These are phyloP conservation scores for Iris macrosiphon DNA, from an alignment of 106 monocot species.

Conservation along the genomic window DNA sequence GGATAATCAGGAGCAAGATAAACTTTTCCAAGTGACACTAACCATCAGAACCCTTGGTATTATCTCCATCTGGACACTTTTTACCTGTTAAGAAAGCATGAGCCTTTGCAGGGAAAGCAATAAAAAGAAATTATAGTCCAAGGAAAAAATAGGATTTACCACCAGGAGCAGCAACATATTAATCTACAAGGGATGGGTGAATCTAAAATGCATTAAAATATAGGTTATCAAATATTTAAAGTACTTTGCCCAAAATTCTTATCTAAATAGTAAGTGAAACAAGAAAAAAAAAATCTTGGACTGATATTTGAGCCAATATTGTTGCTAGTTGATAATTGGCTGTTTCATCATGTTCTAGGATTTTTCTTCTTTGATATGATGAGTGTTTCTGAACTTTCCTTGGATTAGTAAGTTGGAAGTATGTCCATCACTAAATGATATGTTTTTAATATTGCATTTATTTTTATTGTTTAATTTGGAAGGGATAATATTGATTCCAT, in stretches of 20 bases:
- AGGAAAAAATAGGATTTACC: constrained; percentile 31
- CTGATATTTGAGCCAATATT: not conserved
- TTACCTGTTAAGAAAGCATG: constrained; percentile 31
- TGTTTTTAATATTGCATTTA: too few relatives aligned
- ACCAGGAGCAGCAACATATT: constrained; percentile 57
- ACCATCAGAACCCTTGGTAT: constrained; percentile 62
- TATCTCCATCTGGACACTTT: constrained; percentile 27
- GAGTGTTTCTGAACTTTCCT: too few relatives aligned
- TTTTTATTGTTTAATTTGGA: too few relatives aligned
- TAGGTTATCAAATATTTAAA: constrained; percentile 3
- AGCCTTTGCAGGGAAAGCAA: not conserved
- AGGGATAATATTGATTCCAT: too few relatives aligned
- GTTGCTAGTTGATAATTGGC: not conserved
- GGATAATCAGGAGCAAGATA: too few relatives aligned
- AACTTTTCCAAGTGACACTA: constrained; percentile 14
- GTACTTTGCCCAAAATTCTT: too few relatives aligned
- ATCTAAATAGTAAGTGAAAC: not conserved
- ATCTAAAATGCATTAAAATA: constrained; percentile 25
- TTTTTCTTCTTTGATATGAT: too few relatives aligned
- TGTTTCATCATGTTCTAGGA: too few relatives aligned
- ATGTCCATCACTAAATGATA: too few relatives aligned
- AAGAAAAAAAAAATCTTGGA: not conserved
- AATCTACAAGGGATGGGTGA: constrained; percentile 48
- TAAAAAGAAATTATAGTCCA: constrained; percentile 1
- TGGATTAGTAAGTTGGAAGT: too few relatives aligned